Percentiles rank a stretch among this genome's conserved stretches.
Evolutionary conservation across 441 rosid species (phyloP).

Genomic region (Populus hybrid): DNA sequence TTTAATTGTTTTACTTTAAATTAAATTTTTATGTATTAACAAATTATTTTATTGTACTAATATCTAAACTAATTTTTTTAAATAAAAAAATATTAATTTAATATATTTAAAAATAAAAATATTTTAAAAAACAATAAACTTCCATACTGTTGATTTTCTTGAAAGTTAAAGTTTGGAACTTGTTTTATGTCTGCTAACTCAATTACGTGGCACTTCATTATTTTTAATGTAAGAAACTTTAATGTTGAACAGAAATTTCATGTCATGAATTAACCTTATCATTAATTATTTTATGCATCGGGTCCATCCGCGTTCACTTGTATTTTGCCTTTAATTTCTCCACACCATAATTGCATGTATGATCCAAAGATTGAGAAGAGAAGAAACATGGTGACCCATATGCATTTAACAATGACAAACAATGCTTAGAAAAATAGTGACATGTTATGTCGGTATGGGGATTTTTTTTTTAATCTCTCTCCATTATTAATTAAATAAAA

Average conservation of each 20-base stretch:
- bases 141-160: background rate
- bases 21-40: too few relatives aligned
- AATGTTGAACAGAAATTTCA: background rate
- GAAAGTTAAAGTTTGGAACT: too few relatives aligned
- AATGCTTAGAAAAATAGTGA: slow-evolving; percentile 14
- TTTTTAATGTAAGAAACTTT: background rate
- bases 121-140: too few relatives aligned
- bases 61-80: too few relatives aligned
- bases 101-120: too few relatives aligned
- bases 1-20: too few relatives aligned
- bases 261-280: background rate
- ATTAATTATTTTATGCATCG: background rate
- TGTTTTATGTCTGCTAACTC: background rate
- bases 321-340: background rate
- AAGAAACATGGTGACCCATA: slow-evolving; percentile 32
- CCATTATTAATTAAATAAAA: slow-evolving; percentile 26
- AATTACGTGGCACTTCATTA: background rate
- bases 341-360: background rate
- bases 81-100: too few relatives aligned
- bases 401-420: slow-evolving; percentile 15
- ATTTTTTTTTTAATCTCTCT: background rate
- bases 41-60: too few relatives aligned
- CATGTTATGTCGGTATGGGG: slow-evolving; percentile 25
- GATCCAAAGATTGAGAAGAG: slow-evolving; percentile 8
- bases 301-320: background rate